Evolutionary conservation across 768 basidiomycete species (phyloP).

Genomic region (Termitomyces sp.): DNA sequence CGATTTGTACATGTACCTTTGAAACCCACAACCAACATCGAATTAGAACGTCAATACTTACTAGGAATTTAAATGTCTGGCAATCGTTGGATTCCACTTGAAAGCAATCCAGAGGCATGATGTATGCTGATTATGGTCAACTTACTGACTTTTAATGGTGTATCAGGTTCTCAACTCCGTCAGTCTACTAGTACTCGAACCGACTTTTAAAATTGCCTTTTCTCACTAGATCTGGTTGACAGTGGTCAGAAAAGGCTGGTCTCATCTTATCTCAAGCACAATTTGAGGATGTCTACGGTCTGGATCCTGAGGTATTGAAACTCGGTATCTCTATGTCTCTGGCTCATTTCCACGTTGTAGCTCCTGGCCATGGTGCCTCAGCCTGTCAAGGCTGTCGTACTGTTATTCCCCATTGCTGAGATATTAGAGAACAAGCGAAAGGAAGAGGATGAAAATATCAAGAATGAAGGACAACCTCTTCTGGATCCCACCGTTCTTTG

Average conservation of each 20-base stretch:
- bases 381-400: conserved; percentile 79
- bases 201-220: background rate
- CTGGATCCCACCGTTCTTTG: conserved; percentile 63
- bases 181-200: conserved; percentile 18
- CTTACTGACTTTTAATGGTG: background rate
- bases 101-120: conserved; percentile 58
- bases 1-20: conserved; percentile 3
- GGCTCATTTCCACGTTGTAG: conserved; percentile 27
- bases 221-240: background rate
- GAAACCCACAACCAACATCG: background rate
- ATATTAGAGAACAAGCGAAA: conserved; percentile 44
- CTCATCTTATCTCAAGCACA: conserved; percentile 43
- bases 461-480: conserved; percentile 35
- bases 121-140: background rate
- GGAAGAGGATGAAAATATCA: conserved; percentile 57
- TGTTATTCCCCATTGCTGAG: conserved; percentile 76
- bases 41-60: background rate
- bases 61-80: conserved; percentile 4
- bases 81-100: conserved; percentile 71
- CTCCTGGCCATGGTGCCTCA: conserved; percentile 65
- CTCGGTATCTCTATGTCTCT: background rate
- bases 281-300: conserved; percentile 71
- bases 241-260: conserved; percentile 75
- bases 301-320: conserved; percentile 57
- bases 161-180: conserved; percentile 47